Base-by-base conservation (phyloP, 495 filamentous ascomycete species). In the Tuber umbilicatum region DNA sequence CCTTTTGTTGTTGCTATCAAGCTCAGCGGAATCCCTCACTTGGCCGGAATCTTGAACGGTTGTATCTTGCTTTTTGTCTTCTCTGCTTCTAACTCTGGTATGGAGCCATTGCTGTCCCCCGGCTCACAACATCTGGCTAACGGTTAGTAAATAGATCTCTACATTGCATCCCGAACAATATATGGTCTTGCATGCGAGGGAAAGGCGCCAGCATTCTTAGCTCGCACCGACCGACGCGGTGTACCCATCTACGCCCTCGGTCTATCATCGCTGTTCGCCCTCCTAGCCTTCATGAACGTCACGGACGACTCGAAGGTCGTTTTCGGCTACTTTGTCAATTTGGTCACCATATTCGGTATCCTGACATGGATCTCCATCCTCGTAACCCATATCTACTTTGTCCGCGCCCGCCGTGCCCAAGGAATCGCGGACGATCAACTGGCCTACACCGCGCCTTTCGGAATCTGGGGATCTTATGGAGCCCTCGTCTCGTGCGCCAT, bases 321-420 rank as follows among this genome's bases (percentile, higher is more conserved):
- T 4, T 97, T 97, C 83, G 86, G 84, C 37, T 95, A 94, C 86
- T 95, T 97, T 75, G 90, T 95, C 76, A 93, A 94, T 81, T 86
- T 97, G 42, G 90, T 90, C 43, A 92, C 90, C 45, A 91, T 94
- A 78, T 92, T 93, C 81, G 92, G 92, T 68, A 86, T 93, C 12
- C 81, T 97, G 38, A 93, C 91, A 75, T 94, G 93, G 92, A 90
- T 95, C 74, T 94, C 92, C 0, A 90, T 96, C 73, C 87, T 96
- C 1, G 87, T 94, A 70, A 90, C 91, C 1, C 93, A 97, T 83
- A 91, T 97, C 79, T 90, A 83, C 83, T 97, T 96, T 80, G 87
- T 93, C 39, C 86, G 87, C 0, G 93, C 90, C 0, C 90, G 93
- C 73, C 86, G 86, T 69, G 93, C 89, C 2, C 93, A 96, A 83